Evolutionary conservation across 2,329 filamentous ascomycete genomes (phyloP), one percentile per base, ranked within the genome.

Genomic region (Trichoderma sp.): DNA sequence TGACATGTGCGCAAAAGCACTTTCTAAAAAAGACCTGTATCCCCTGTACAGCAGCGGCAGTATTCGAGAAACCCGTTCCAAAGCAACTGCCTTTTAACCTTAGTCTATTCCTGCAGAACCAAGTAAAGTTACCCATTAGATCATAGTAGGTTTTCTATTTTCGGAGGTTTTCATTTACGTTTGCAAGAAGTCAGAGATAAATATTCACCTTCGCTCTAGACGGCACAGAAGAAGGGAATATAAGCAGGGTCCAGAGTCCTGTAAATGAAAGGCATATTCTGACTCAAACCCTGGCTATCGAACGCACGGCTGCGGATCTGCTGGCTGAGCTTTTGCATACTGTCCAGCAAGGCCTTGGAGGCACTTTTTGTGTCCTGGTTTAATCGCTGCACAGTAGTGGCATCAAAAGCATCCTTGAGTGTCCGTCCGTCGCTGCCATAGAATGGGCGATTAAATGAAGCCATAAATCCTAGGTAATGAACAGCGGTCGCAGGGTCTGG

Each of bases 201-300:
- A 50, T 50, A 50, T 50, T 50, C 6, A 50, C n/a, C 43, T 50
- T 50, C 9, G 43, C 43, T 66, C 70, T 71, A 74, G 6, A 73
- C 72, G 17, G 73, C 68, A 9, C 72, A 73, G 62, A 74, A 74
- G 68, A 73, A 73, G 11, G 72, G 73, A 58, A 74, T 74, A 62
- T 71, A 74, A 64, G 34, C 32, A 17, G 74, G 74, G 70, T 75
- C 73, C 50, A 77, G 71, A n/a, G 73, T 73, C 79, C 74, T 73
- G 58, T 75, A 86, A 1, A 86, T 59, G 73, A 85, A 85, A 7
- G 85, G 85, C 84, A 85, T 85, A 2, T 84, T 84, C 72, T 82
- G 79, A 73, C 79, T 81, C 58, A 86, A 77, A 0, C 84, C 85
- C 6, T 82, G 61, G 3, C 70, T 71, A 72, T 83, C 83, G 76